Evolutionary conservation across 2,329 filamentous ascomycete genomes (phyloP).

Genomic region (Fusarium mundagurra): DNA sequence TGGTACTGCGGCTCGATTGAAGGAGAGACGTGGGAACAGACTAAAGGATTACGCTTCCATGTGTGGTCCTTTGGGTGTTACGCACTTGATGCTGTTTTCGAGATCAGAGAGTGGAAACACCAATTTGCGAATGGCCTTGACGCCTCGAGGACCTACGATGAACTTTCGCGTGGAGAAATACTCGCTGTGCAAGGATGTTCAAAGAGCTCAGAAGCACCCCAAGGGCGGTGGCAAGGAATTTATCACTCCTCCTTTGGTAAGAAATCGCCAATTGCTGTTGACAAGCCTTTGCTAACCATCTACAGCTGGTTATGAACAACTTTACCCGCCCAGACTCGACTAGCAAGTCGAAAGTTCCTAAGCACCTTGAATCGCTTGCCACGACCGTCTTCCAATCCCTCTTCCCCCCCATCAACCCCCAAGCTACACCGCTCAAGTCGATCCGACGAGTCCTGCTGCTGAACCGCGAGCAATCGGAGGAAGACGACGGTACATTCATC

Average conservation of each 20-base stretch:
- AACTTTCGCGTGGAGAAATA: conserved; percentile 96
- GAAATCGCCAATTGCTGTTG: conserved; percentile 23
- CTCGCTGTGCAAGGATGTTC: conserved; percentile 90
- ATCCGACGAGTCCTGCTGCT: conserved; percentile 91
- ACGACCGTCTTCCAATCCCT: conserved; percentile 96
- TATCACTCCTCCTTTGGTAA: conserved; percentile 81
- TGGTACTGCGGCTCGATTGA: conserved; percentile 87
- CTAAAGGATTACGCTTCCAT: conserved; percentile 94
- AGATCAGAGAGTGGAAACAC: conserved; percentile 90
- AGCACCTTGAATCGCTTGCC: conserved; percentile 90
- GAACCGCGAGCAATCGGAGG: conserved; percentile 75
- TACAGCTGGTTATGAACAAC: conserved; percentile 95
- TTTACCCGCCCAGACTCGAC: conserved; percentile 75
- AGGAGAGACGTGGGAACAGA: conserved; percentile 88
- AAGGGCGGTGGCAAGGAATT: conserved; percentile 87
- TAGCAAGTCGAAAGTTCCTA: conserved; percentile 78
- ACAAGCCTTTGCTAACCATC: conserved; percentile 39
- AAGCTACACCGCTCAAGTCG: conserved; percentile 87
- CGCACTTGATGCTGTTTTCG: conserved; percentile 92
- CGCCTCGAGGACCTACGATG: conserved; percentile 90
- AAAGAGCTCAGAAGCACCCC: conserved; percentile 83
- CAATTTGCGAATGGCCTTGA: conserved; percentile 86
- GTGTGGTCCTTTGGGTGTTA: conserved; percentile 92
- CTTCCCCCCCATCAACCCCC: conserved; percentile 94
- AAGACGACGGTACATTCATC: conserved; percentile 76